Evolutionary conservation across 2,329 filamentous ascomycete genomes (phyloP), one percentile per base, ranked within the genome.

Genomic region (Talaromyces sp.): DNA sequence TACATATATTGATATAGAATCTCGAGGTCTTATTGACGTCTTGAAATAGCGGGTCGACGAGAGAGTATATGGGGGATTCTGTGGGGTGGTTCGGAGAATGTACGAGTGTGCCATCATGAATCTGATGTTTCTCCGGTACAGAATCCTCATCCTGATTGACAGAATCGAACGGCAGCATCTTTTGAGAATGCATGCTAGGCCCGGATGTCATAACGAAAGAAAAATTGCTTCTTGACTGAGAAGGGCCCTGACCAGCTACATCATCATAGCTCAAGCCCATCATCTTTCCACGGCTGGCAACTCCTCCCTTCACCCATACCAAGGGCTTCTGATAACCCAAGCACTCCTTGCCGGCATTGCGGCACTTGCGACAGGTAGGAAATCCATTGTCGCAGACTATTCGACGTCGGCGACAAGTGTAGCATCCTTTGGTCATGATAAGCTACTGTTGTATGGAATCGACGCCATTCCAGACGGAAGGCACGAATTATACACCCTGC

Each of bases 241-340:
- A 28, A 22, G 28, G 58, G n/a, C n/a, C n/a, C n/a, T n/a, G n/a
- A 45, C 28, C 17, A 48, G 15, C 56, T 17, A 67, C 63, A 58
- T 78, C 77, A 57, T 77, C 73, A 63, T 78, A 81, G 22, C 76
- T 77, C 65, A 76, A 76, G n/a, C 79, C 79, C 76, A 80, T 80
- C 78, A 81, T 75, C 66, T 75, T 76, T 21, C 74, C 74, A 36
- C 74, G 74, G 63, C 74, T 77, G 21, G 74, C 74, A 46, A 76
- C 72, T 43, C 73, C 73, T 50, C 73, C 73, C 54, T 73, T 74
- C 35, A 75, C 73, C 74, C 74, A 77, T 13, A 74, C 69, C 55
- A 76, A 61, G 17, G 73, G 73, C 59, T 75, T 75, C 60, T 72
- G 69, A 61, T 77, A 77, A 15, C 74, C 74, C 62, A 76, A 60